phyloP scores from a whole-genome alignment of 1,284 basidiomycete species.

The Cutaneotrichosporon sp. region DNA sequence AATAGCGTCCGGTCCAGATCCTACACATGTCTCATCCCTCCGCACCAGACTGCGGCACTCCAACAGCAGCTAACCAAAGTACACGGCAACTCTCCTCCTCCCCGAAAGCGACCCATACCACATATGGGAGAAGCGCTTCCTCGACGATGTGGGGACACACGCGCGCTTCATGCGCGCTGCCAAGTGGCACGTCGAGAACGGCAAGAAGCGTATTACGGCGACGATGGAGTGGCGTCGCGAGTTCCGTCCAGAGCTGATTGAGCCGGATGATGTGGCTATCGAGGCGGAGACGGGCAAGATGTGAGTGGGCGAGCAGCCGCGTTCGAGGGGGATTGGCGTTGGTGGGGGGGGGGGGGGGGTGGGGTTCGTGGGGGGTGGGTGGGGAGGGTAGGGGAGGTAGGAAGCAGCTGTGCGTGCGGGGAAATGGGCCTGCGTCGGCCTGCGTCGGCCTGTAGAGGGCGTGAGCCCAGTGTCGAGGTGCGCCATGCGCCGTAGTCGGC shows the following conservation, averaged over 20 bases:
- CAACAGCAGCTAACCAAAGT: conserved; percentile 55
- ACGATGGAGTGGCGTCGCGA: conserved; percentile 79
- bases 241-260: conserved; percentile 75
- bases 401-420: too few relatives aligned
- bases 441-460: too few relatives aligned
- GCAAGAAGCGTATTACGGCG: conserved; percentile 69
- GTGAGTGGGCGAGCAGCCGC: conserved; percentile 56
- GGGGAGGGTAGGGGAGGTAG: too few relatives aligned
- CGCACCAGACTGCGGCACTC: background rate
- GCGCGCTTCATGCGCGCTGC: conserved; percentile 78
- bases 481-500: too few relatives aligned
- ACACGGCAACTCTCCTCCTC: conserved; percentile 63
- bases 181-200: conserved; percentile 76
- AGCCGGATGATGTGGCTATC: conserved; percentile 67
- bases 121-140: conserved; percentile 72
- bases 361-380: too few relatives aligned
- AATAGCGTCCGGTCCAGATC: background rate
- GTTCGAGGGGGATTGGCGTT: too few relatives aligned
- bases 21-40: too few relatives aligned
- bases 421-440: too few relatives aligned
- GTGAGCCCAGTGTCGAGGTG: too few relatives aligned
- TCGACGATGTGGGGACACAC: conserved; percentile 68
- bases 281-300: conserved; percentile 83
- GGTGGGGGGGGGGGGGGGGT: background rate
- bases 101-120: conserved; percentile 68